These are phyloP conservation scores for Saururus chinensis DNA, from an alignment of 164 flowering plant genomes.

Conservation along the genomic window DNA sequence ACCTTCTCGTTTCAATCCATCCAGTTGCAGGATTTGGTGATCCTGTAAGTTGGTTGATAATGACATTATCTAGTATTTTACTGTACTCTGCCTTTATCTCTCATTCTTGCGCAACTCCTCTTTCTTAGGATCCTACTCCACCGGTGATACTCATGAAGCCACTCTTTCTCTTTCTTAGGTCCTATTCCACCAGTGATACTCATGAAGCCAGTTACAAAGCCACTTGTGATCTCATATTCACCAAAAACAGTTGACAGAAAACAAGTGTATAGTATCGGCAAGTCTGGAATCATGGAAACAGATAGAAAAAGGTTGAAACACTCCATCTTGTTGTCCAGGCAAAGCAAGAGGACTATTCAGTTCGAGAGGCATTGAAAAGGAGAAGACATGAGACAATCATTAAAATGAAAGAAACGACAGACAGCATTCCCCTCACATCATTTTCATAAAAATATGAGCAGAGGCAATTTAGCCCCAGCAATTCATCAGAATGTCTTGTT, in stretches of 20 bases:
- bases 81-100: neutral
- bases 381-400: conserved; percentile 21
- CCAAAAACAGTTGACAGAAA: neutral
- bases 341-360: conserved; percentile 20
- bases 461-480: neutral
- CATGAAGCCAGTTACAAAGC: neutral
- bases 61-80: too few relatives aligned
- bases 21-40: conserved; percentile 60
- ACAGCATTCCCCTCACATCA: conserved; percentile 11
- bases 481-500: conserved; percentile 1
- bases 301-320: conserved; percentile 14
- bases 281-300: conserved; percentile 22
- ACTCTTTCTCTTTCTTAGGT: too few relatives aligned
- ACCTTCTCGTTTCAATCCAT: conserved; percentile 73
- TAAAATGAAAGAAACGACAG: conserved; percentile 11
- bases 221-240: too few relatives aligned
- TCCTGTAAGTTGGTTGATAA: conserved; percentile 40
- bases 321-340: conserved; percentile 10
- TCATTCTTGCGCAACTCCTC: too few relatives aligned
- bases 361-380: conserved; percentile 25
- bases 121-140: too few relatives aligned
- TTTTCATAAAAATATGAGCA: conserved; percentile 6
- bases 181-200: neutral
- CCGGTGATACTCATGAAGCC: too few relatives aligned
- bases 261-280: neutral